Base-by-base conservation (phyloP, 2,329 filamentous ascomycete species). In the Ophiognomonia clavigignenti-juglandacearum region DNA sequence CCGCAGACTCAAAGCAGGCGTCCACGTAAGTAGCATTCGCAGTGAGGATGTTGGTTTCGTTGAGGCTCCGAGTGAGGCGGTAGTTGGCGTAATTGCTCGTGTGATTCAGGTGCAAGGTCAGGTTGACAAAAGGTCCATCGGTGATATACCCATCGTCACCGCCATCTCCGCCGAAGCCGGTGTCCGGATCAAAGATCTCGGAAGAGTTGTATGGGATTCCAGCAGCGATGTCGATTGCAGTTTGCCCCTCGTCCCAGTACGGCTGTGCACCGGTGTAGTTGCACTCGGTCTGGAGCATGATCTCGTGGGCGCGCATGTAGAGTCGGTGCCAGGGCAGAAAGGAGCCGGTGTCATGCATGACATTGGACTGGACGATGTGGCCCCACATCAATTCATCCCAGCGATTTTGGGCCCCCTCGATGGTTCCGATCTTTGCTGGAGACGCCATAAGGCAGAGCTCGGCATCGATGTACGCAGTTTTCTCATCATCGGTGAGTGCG, bases 271-370 rank as follows among this genome's bases (percentile, higher is more conserved):
- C 53, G 10, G 24, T 50, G 50, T 54, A 59, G 18, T 45, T 49
- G 48, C 64, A 67, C 45, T 66, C 62, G 6, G 55, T 42, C 19
- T 57, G 54, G 11, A 66, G 48, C 4, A 64, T 54, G 24, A 53
- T 52, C 38, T 63, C 64, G 43, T 65, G 62, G 10, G 57, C 54
- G n/a, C 54, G 57, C 32, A 64, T 34, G 35, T 61, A 64, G 45
- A 59, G 61, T 13, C 64, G 57, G 32, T 67, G 64, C 56, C 63
- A 67, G 0, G 63, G 60, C 23, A 66, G 51, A 43, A 67, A 66
- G 43, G 59, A 58, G 18, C 60, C 61, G 7, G 58, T 57, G 13
- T 44, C 43, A 43, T 65, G 64, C 44, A 59, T 59, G 45, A 59
- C 59, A 26, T 47, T 47, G 6, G 55, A 47, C 45, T 61, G 58